Evolutionary conservation across 1,139 yeast species (phyloP).

Genomic region (Candida neerlandica): DNA sequence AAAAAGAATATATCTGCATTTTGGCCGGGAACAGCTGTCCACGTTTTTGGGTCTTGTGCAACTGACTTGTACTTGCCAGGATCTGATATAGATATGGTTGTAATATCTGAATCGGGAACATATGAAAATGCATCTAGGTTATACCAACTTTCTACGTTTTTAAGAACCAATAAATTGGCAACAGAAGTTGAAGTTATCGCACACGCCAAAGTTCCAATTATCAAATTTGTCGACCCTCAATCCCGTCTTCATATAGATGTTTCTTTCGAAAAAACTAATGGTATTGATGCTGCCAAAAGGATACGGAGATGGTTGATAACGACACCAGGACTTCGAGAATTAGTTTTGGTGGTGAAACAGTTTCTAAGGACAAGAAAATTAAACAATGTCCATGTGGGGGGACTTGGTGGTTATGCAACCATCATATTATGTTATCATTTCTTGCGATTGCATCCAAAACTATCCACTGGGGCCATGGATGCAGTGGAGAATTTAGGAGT

Average conservation of each 20-base stretch:
- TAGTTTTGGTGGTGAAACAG: conserved; percentile 84
- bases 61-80: conserved; percentile 94
- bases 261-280: conserved; percentile 88
- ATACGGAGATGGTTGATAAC: conserved; percentile 74
- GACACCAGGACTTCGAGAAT: conserved; percentile 82
- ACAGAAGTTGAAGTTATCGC: conserved; percentile 83
- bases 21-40: conserved; percentile 84
- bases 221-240: conserved; percentile 80
- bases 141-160: conserved; percentile 72
- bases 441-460: conserved; percentile 75
- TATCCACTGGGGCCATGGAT: conserved; percentile 66
- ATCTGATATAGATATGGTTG: conserved; percentile 94
- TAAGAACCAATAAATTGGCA: conserved; percentile 67
- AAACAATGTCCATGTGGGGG: conserved; percentile 95
- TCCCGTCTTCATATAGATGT: conserved; percentile 83
- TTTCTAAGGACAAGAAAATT: conserved; percentile 77
- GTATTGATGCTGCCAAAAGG: conserved; percentile 79
- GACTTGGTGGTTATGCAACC: conserved; percentile 92
- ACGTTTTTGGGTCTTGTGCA: conserved; percentile 94
- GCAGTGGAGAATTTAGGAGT: conserved; percentile 83
- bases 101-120: conserved; percentile 64
- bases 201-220: conserved; percentile 92
- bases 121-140: conserved; percentile 70
- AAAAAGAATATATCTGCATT: conserved; percentile 56
- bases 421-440: conserved; percentile 87